Evolutionary conservation across 2,329 filamentous ascomycete genomes (phyloP).

Genomic region (Fusarium bulbicola): DNA sequence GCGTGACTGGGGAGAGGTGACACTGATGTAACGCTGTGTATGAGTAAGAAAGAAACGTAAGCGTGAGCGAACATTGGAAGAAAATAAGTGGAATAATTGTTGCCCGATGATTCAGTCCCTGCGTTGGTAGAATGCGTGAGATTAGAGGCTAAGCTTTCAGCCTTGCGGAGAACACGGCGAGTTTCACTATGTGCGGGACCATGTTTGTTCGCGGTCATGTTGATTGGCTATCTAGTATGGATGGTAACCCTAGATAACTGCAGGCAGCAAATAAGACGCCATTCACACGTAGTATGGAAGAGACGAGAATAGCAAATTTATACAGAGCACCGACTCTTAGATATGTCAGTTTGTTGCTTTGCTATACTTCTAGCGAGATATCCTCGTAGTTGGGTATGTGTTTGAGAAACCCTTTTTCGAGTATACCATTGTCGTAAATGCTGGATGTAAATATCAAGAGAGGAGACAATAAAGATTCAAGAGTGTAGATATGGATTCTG

Average conservation of each 20-base stretch:
- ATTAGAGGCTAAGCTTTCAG: not conserved
- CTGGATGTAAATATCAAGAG: not conserved
- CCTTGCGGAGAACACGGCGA: not conserved
- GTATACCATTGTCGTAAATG: too few relatives aligned
- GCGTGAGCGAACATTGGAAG: not conserved
- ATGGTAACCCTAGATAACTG: too few relatives aligned
- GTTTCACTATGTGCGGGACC: not conserved
- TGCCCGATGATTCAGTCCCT: not conserved
- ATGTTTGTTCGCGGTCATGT: not conserved
- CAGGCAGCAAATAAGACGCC: too few relatives aligned
- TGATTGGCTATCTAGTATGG: too few relatives aligned
- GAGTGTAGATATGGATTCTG: fast-evolving
- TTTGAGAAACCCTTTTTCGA: too few relatives aligned
- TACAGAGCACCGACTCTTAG: fast-evolving
- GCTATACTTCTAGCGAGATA: fast-evolving
- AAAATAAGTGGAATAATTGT: not conserved
- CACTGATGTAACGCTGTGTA: not conserved
- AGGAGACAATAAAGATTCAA: fast-evolving
- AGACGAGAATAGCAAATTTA: not conserved
- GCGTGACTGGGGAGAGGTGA: not conserved
- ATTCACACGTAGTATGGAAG: not conserved
- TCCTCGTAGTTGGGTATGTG: fast-evolving
- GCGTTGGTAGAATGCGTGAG: not conserved
- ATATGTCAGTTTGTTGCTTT: fast-evolving
- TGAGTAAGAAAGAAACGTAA: not conserved